These are phyloP conservation scores for Penicillium turbatum DNA, from an alignment of 495 filamentous ascomycete species.

Conservation along the genomic window DNA sequence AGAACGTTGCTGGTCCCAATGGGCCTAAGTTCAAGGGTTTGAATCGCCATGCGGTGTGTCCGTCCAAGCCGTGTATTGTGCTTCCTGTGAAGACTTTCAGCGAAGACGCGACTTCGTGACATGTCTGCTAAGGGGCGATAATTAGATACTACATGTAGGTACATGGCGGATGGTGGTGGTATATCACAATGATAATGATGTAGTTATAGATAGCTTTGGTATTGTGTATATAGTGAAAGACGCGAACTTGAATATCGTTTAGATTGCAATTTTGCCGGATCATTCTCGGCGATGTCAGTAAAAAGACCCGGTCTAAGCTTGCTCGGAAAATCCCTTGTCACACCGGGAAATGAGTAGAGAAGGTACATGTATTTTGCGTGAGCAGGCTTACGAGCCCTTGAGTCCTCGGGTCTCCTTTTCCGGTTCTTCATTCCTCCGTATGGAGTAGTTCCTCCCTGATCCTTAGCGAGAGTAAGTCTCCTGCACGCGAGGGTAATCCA, in stretches of 20 bases:
- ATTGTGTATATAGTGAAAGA: background rate
- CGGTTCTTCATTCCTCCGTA: too few species aligned
- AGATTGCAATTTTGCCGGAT: background rate
- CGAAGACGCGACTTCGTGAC: constrained; percentile 4
- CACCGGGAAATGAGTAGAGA: too few species aligned
- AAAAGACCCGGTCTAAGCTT: background rate
- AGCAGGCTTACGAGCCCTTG: too few species aligned
- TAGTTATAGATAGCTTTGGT: background rate
- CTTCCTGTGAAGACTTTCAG: constrained; percentile 30
- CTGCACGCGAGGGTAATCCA: constrained; percentile 4
- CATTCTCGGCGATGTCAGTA: background rate
- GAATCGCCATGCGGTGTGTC: constrained; percentile 45
- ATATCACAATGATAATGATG: background rate
- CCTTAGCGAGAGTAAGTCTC: background rate
- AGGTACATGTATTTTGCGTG: too few species aligned
- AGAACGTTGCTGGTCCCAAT: constrained; percentile 50
- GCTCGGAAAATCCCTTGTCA: too few species aligned
- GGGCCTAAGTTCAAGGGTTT: constrained; percentile 52
- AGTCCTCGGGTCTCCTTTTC: too few species aligned
- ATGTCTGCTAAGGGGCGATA: too few species aligned
- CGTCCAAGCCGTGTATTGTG: constrained; percentile 32
- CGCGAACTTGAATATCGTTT: background rate
- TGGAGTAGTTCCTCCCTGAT: background rate
- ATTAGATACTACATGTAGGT: too few species aligned
- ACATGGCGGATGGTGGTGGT: background rate